Evolutionary conservation across 805 yeast species (phyloP), one percentile per base, ranked within the genome.

Genomic region (Ogataea chonburiensis): DNA sequence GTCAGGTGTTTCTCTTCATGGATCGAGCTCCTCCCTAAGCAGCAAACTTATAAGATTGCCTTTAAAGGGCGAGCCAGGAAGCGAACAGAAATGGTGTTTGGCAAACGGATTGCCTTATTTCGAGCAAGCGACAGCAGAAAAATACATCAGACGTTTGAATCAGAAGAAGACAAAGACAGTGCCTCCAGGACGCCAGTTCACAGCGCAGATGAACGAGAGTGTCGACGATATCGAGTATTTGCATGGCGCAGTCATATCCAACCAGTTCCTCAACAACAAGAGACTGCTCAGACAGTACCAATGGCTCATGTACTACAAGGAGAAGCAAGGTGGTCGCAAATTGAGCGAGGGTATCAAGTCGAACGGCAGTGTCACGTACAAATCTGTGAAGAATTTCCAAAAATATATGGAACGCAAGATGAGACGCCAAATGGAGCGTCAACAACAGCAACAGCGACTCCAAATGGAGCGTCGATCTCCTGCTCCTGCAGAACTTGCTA

Each of bases 281-380:
- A 52, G 79, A 36, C 49, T 60, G 5, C 47, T 64, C 19, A 58
- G 79, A 45, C 55, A 60, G 17, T 62, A 58, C 29, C 75, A 67
- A 50, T 75, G 81, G 81, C 46, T 53, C 15, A 61, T 60, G 46
- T 75, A 70, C 44, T 75, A 70, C 67, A 65, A 61, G 33, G 58
- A 60, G 19, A 71, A 66, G 45, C 50, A 62, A 15, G 77, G 78
- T 7, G 56, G 60, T 7, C 49, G 45, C 23, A 45, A 34, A 14
- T 37, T 58, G n/a, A 37, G 44, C 18, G 52, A 53, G 22, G 43
- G 38, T 16, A 34, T 47, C n/a, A 43, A 35, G 20, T 10, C 37
- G n/a, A 24, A 33, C 20, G 46, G 37, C 10, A 44, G 40, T 12
- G 30, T 42, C 20, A 46, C 37, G 22, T 45, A 40, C 31, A 47